A percentile compares a stretch with the other conserved stretches of the same genome.
Evolutionary conservation across 306 rosid genomes (phyloP).

Genomic region (Vachellia collinsii): DNA sequence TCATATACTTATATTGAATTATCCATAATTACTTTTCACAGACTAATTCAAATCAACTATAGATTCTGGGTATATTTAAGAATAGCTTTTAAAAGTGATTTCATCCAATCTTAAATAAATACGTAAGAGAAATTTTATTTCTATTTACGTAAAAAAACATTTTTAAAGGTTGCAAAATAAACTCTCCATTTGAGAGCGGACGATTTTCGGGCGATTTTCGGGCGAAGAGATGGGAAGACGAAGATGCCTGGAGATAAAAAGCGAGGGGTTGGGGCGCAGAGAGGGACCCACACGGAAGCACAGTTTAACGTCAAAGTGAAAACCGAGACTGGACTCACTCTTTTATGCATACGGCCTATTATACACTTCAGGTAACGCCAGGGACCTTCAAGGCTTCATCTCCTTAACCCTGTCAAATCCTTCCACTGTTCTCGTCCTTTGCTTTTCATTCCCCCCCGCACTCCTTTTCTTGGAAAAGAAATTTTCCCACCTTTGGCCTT

Average conservation of each 20-base stretch:
- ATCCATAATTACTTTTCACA: no score
- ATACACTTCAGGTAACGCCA: neutral
- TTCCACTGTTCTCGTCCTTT: constrained; percentile 20
- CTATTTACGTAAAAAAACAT: no score
- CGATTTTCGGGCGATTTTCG: no score
- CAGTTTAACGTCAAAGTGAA: neutral
- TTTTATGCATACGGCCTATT: constrained; percentile 27
- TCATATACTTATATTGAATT: no score
- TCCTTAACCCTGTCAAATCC: constrained; percentile 53
- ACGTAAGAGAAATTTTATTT: no score
- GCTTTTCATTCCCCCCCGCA: constrained; percentile 8
- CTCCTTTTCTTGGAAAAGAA: constrained; percentile 39
- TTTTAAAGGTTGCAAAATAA: no score
- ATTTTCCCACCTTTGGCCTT: neutral
- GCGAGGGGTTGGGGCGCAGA: neutral
- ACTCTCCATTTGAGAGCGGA: no score
- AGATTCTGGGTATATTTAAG: no score
- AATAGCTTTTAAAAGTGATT: no score
- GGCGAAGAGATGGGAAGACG: neutral
- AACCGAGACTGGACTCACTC: neutral
- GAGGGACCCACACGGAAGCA: neutral
- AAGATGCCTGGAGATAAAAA: neutral
- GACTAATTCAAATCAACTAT: no score
- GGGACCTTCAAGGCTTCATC: neutral
- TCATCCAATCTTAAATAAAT: no score